Conservation (phyloP, 768 basidiomycete genomes). For the Rhodotorula diobovata region DNA sequence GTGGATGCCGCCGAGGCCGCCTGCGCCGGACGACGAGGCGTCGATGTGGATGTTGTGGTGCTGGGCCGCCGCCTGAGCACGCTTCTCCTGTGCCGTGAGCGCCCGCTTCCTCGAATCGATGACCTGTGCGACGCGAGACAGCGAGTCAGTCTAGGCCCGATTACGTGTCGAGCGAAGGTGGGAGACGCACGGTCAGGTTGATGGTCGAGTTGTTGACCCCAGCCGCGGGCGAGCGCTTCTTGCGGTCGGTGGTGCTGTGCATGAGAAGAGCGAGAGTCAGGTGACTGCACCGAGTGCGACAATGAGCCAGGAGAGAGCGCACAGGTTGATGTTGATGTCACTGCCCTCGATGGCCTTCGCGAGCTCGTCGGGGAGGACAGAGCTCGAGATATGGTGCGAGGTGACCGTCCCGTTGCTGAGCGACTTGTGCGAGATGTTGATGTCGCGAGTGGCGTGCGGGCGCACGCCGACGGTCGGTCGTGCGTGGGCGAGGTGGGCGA, state of each 20-base stretch:
- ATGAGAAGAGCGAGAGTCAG: background rate
- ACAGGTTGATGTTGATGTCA: conserved; percentile 41
- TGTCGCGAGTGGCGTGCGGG: conserved; percentile 9
- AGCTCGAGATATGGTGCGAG: conserved; percentile 25
- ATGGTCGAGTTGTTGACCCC: conserved; percentile 40
- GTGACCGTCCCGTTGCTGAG: conserved; percentile 23
- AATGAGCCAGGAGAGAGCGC: background rate
- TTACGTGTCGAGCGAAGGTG: too few relatives aligned
- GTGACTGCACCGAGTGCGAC: background rate
- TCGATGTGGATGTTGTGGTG: conserved; percentile 41
- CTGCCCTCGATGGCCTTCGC: conserved; percentile 25
- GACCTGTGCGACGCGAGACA: background rate
- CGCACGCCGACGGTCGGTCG: background rate
- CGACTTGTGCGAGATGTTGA: conserved; percentile 37
- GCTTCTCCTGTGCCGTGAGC: background rate
- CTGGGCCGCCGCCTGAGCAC: background rate
- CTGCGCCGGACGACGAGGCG: conserved; percentile 23
- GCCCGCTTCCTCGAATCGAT: conserved; percentile 4
- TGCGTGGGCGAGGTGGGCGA: background rate
- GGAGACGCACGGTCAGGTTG: conserved; percentile 34
- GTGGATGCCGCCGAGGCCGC: conserved; percentile 31
- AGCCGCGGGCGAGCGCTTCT: conserved; percentile 15
- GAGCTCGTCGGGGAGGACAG: conserved; percentile 20
- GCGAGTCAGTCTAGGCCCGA: background rate
- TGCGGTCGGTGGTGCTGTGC: conserved; percentile 26